Percentiles rank a stretch among this genome's conserved stretches.
phyloP scores from a whole-genome alignment of 1,284 basidiomycete genomes.

The Cryptococcus sp. region DNA sequence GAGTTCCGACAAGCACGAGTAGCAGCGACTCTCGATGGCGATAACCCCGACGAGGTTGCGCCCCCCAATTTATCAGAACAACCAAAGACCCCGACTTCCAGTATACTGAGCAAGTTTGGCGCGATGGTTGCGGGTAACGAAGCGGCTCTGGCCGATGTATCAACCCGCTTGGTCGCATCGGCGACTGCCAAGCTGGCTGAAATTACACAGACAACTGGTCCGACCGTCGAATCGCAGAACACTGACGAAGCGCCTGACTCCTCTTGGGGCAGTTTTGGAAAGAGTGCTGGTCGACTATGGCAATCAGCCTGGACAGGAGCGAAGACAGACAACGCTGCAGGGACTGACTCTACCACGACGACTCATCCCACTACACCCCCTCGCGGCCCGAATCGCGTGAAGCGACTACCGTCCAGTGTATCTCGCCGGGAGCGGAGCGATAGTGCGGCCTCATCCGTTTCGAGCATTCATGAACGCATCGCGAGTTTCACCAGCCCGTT shows the following conservation, averaged over 20 bases:
- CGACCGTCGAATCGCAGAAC: constrained; percentile 9
- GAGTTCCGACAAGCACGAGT: constrained; percentile 35
- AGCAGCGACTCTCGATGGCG: constrained; percentile 24
- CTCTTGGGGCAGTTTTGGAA: constrained; percentile 22
- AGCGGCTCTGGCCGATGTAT: no score
- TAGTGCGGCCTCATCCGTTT: constrained; percentile 15
- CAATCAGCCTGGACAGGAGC: neutral
- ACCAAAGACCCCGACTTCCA: no score
- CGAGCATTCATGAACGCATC: constrained; percentile 19
- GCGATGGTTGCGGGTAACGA: no score
- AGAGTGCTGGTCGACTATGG: neutral
- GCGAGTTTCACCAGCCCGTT: constrained; percentile 25
- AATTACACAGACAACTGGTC: neutral
- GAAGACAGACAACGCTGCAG: neutral
- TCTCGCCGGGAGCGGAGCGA: constrained; percentile 15
- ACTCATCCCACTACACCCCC: neutral
- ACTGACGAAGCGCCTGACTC: constrained; percentile 2
- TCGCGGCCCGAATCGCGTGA: constrained; percentile 5
- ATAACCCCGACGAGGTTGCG: constrained; percentile 28
- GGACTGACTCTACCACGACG: neutral
- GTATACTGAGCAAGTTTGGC: no score
- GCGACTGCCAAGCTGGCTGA: neutral
- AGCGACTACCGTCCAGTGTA: neutral
- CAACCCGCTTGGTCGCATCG: constrained; percentile 1
- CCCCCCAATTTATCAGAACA: neutral